These are phyloP conservation scores for Phalaenopsis hybrid DNA, from an alignment of 116 monocot species.

Conservation along the genomic window DNA sequence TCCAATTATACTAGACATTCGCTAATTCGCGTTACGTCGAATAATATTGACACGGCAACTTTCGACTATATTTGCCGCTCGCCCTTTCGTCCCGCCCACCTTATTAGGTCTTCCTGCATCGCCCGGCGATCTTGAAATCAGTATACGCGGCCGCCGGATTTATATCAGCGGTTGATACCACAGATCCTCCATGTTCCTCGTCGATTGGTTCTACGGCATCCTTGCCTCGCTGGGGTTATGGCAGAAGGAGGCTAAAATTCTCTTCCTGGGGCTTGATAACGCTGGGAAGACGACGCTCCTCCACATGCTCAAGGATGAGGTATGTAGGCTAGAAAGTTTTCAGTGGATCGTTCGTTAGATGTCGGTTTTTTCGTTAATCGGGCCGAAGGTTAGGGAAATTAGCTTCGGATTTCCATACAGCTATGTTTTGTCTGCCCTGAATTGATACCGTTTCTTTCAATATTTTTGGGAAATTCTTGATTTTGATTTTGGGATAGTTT, in stretches of 20 bases:
- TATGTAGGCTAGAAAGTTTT: slow-evolving; percentile 2
- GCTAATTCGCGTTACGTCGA: too few relatives aligned
- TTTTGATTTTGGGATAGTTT: neutral
- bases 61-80: too few relatives aligned
- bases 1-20: too few relatives aligned
- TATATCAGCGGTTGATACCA: neutral
- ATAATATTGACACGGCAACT: too few relatives aligned
- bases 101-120: neutral
- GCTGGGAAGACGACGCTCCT: slow-evolving; percentile 80
- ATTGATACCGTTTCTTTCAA: neutral
- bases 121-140: neutral
- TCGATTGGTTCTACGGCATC: slow-evolving; percentile 85
- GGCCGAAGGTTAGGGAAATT: neutral
- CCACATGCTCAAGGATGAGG: slow-evolving; percentile 92
- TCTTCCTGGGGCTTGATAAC: slow-evolving; percentile 79
- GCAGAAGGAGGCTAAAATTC: slow-evolving; percentile 88
- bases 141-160: neutral
- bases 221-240: slow-evolving; percentile 78
- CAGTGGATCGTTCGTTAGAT: neutral
- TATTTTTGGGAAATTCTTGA: neutral
- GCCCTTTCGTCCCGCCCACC: neutral
- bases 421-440: neutral
- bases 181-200: slow-evolving; percentile 42
- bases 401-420: neutral
- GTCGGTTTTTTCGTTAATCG: neutral